Conservation (phyloP, 345 rosid genomes). For the Aquilaria sinensis region DNA sequence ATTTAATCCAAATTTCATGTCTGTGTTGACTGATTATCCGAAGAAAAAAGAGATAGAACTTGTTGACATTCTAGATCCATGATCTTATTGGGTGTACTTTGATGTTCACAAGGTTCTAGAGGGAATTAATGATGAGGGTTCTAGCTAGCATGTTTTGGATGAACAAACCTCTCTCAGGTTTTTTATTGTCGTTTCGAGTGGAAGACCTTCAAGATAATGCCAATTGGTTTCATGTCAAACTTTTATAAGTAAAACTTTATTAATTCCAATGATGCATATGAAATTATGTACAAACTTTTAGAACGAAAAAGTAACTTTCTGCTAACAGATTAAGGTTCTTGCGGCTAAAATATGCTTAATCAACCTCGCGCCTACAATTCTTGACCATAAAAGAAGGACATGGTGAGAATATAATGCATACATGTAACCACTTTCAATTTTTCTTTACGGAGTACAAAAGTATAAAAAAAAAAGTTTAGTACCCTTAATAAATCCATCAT, state of each 20-base stretch:
- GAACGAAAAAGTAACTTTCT: neutral
- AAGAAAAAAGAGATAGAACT: too few species aligned
- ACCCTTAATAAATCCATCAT: too few species aligned
- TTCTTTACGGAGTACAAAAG: too few species aligned
- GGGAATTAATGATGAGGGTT: conserved; percentile 79
- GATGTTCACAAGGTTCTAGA: conserved; percentile 55
- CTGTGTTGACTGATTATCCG: too few species aligned
- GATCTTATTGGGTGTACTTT: neutral
- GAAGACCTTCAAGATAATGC: conserved; percentile 39
- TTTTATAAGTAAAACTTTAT: conserved; percentile 50
- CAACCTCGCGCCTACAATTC: conserved; percentile 65
- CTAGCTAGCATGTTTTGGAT: conserved; percentile 61
- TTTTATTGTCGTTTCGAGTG: conserved; percentile 65
- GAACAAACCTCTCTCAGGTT: conserved; percentile 40
- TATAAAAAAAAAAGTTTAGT: too few species aligned
- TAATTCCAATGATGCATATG: neutral
- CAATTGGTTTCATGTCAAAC: conserved; percentile 40
- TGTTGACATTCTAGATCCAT: neutral
- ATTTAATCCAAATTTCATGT: too few species aligned
- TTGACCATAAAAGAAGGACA: too few species aligned
- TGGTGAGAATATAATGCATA: too few species aligned
- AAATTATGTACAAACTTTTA: neutral
- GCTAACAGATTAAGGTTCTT: conserved; percentile 60
- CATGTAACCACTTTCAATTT: too few species aligned
- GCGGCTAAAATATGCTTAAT: conserved; percentile 36